Evolutionary conservation across 495 filamentous ascomycete genomes (phyloP), one percentile per base, ranked within the genome.

Genomic region (Xylaria nigripes): DNA sequence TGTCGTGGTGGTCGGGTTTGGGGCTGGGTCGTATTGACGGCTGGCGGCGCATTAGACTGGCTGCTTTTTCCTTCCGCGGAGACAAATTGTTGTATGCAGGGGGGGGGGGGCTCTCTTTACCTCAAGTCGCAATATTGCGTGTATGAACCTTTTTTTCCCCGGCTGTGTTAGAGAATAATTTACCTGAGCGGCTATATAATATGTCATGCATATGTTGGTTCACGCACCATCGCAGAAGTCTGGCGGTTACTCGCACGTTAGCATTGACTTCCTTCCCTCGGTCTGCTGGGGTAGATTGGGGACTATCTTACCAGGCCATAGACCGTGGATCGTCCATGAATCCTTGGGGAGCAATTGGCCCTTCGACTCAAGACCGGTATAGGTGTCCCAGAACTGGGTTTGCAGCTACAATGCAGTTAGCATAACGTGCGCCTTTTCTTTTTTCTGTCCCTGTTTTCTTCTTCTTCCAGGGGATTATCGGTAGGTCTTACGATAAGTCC

Each of bases 101-200:
- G n/a, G n/a, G n/a, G n/a, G n/a, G n/a, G n/a, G n/a, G n/a, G n/a
- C 15, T 5, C 32, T 40, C 36, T 49, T 44, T 55, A 64, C 61
- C 48, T 62, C 48, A 74, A 61, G 58, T 81, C 77, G 62, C 77
- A 81, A 61, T 78, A 81, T 50, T 81, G 75, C n/a, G 76, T 76
- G 55, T 65, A 80, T 19, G 66, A 70, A 48, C 76, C 73, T 61
- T 67, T 66, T 16, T 18, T 40, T 56, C 30, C n/a, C 9, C 23
- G 29, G 22, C 2, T 9, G 0, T 46, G 40, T 45, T 44, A 50
- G 51, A 32, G n/a, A n/a, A n/a, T n/a, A n/a, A n/a, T 30, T 0
- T n/a, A 0, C 10, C 7, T 10, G 4, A 4, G 4, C 27, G 2
- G 3, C 8, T 15, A 6, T 43, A 4, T 29, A 4, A 9, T n/a